Percentiles rank a stretch among this genome's conserved stretches.
Evolutionary conservation across 2,329 filamentous ascomycete genomes (phyloP).

Genomic region (Fusarium sp.): DNA sequence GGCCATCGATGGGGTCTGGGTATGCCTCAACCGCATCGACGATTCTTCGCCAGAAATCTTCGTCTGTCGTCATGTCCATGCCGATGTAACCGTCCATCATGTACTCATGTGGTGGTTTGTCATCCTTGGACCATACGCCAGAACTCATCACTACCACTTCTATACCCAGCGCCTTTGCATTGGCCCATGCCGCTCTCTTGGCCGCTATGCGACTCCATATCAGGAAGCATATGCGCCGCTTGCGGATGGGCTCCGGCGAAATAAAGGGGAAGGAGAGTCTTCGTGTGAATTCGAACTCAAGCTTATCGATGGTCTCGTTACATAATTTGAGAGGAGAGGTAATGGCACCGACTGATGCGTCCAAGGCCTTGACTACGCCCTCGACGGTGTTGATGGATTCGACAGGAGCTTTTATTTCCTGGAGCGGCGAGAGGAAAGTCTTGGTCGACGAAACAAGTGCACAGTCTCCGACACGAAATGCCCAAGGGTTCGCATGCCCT

Average conservation of each 20-base stretch:
- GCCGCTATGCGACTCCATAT: constrained; percentile 1
- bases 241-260: neutral
- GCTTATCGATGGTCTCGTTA: neutral
- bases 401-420: neutral
- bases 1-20: neutral
- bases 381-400: neutral
- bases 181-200: neutral
- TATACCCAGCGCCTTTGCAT: neutral
- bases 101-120: neutral
- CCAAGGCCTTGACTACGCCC: neutral
- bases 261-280: neutral
- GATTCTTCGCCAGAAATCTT: neutral
- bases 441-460: neutral
- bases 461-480: neutral
- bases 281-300: neutral
- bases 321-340: neutral
- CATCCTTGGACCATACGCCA: neutral
- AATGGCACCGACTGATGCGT: neutral
- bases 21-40: neutral
- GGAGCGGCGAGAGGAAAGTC: neutral
- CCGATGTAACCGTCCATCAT: neutral
- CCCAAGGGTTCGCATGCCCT: neutral
- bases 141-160: neutral
- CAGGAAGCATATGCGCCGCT: neutral
- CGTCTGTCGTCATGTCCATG: neutral